These are phyloP conservation scores for Penicillium brevicompactum DNA, from an alignment of 2,329 filamentous ascomycete species.

Conservation along the genomic window DNA sequence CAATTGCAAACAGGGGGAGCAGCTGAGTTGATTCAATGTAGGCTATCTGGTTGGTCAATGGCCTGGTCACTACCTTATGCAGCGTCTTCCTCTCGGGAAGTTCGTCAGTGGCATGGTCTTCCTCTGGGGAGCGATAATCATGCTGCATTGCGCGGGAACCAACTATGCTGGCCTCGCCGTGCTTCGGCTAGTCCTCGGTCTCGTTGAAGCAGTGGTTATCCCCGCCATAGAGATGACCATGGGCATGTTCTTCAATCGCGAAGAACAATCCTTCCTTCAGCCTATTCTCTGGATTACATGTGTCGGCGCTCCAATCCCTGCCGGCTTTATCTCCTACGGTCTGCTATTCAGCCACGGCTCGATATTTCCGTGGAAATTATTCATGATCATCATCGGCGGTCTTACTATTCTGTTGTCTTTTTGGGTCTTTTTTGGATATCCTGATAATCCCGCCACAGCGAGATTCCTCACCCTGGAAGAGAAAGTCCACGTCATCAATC, in stretches of 20 bases:
- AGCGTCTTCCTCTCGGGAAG: constrained; percentile 41
- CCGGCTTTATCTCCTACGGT: constrained; percentile 46
- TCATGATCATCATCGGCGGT: constrained; percentile 44
- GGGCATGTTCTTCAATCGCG: constrained; percentile 47
- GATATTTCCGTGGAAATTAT: constrained; percentile 7
- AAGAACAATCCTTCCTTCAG: constrained; percentile 51
- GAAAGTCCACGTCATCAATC: constrained; percentile 16
- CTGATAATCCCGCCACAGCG: constrained; percentile 16
- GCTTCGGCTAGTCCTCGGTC: constrained; percentile 41
- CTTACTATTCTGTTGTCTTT: constrained; percentile 35
- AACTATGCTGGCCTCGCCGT: constrained; percentile 41
- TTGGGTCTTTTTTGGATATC: constrained; percentile 19
- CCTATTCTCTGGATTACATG: constrained; percentile 52
- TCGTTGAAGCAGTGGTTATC: constrained; percentile 40
- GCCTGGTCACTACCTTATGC: constrained; percentile 47
- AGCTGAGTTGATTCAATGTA: constrained; percentile 13
- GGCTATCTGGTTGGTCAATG: constrained; percentile 42
- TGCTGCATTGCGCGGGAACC: constrained; percentile 40
- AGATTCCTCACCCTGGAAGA: constrained; percentile 15
- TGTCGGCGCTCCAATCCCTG: constrained; percentile 34
- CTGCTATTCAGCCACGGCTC: constrained; percentile 37
- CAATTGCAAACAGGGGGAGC: background rate
- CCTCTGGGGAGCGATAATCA: constrained; percentile 40
- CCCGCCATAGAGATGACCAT: constrained; percentile 48
- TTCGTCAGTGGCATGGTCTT: constrained; percentile 35